Evolutionary conservation across 2,329 filamentous ascomycete genomes (phyloP).

Genomic region (Parastagonospora avenae): DNA sequence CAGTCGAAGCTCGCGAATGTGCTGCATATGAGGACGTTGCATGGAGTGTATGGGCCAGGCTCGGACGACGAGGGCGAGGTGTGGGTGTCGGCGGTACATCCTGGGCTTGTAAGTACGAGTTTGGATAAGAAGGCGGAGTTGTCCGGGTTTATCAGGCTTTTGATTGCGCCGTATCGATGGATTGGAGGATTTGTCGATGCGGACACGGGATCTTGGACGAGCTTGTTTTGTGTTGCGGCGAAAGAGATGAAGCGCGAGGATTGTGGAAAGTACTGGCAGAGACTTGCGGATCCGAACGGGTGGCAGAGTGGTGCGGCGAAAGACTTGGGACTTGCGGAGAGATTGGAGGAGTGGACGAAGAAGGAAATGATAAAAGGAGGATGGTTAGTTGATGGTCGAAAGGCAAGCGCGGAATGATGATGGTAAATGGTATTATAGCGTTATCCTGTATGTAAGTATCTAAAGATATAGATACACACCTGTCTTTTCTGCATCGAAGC

Average conservation of each 20-base stretch:
- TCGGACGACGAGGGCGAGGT: slow-evolving; percentile 13
- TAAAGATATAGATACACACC: too few species aligned
- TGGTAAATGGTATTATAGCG: background rate
- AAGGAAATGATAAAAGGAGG: slow-evolving; percentile 5
- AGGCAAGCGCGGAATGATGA: background rate
- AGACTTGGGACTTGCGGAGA: slow-evolving; percentile 4
- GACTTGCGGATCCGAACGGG: slow-evolving; percentile 6
- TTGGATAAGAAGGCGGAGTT: slow-evolving; percentile 2
- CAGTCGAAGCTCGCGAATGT: slow-evolving; percentile 31
- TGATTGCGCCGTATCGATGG: background rate
- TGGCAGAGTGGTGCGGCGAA: slow-evolving; percentile 11
- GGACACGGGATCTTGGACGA: slow-evolving; percentile 9
- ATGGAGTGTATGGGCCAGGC: slow-evolving; percentile 11
- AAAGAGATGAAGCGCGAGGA: slow-evolving; percentile 5
- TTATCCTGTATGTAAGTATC: too few species aligned
- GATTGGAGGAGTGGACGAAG: slow-evolving; percentile 9
- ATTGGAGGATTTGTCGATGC: background rate
- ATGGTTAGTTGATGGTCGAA: background rate
- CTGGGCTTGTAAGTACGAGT: slow-evolving; percentile 22
- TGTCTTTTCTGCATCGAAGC: too few species aligned
- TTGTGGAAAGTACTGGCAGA: slow-evolving; percentile 7
- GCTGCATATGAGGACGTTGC: slow-evolving; percentile 16
- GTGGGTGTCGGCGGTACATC: slow-evolving; percentile 21
- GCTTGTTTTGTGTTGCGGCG: slow-evolving; percentile 9
- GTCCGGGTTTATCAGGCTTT: background rate